Conservation (phyloP, 2,329 filamentous ascomycete genomes). For the Aspergillus sp. region DNA sequence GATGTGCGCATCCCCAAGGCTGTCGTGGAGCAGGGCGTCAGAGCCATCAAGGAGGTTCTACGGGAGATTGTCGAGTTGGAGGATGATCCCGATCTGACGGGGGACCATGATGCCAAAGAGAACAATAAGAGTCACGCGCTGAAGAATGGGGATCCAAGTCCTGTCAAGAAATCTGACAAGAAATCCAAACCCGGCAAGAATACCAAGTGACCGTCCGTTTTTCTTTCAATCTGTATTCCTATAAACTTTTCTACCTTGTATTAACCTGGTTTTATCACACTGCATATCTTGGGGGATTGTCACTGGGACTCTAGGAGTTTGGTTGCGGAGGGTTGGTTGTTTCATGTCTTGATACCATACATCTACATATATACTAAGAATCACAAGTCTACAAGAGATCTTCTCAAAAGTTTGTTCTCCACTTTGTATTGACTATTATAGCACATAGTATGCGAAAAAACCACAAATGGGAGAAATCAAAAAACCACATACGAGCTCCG, state of each 20-base stretch:
- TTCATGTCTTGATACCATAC: not conserved
- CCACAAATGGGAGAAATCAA: conserved; percentile 18
- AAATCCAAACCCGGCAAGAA: conserved; percentile 18
- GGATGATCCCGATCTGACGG: conserved; percentile 26
- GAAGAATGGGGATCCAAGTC: conserved; percentile 19
- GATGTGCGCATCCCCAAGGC: conserved; percentile 46
- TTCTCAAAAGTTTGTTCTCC: no score
- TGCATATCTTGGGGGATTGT: no score
- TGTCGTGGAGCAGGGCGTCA: conserved; percentile 48
- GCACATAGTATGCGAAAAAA: conserved; percentile 11
- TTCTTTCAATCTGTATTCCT: not conserved
- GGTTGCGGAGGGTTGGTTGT: not conserved
- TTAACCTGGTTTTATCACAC: no score
- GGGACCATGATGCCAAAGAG: conserved; percentile 4
- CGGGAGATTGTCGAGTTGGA: conserved; percentile 46
- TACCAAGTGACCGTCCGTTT: conserved; percentile 4
- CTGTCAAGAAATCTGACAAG: conserved; percentile 20
- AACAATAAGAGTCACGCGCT: no score
- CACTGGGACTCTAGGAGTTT: no score
- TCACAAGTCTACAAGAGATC: no score
- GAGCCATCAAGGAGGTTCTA: conserved; percentile 48
- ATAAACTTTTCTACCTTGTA: not conserved
- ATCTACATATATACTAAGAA: not conserved
- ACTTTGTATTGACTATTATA: conserved; percentile 20
- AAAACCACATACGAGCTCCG: conserved; percentile 12